These are phyloP conservation scores for Aeminium ludgeri DNA, from an alignment of 495 filamentous ascomycete genomes.

Conservation along the genomic window DNA sequence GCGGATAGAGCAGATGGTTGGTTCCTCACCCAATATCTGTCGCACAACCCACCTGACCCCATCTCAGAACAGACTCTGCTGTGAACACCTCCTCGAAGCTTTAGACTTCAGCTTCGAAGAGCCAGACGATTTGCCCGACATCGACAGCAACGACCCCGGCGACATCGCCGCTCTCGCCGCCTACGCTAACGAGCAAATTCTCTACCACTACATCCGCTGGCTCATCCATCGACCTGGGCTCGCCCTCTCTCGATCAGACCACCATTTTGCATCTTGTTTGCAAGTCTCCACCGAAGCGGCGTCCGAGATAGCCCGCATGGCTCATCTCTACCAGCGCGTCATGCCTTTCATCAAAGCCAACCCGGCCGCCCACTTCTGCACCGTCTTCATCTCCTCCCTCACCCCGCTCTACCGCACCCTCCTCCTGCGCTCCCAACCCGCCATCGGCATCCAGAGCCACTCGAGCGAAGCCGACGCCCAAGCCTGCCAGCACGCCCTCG, in stretches of 20 bases:
- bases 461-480: background rate
- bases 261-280: background rate
- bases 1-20: background rate
- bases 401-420: background rate
- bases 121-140: conserved; percentile 1
- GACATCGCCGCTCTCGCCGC: background rate
- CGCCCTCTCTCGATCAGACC: background rate
- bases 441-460: background rate
- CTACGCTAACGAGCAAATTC: conserved; percentile 2
- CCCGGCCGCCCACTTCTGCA: background rate
- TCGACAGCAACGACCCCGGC: background rate
- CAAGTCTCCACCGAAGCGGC: conserved; percentile 1
- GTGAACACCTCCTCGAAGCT: background rate
- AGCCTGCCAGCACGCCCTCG: background rate
- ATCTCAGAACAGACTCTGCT: background rate
- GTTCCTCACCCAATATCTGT: background rate
- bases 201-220: conserved; percentile 1
- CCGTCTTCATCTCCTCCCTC: background rate
- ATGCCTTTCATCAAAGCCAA: background rate
- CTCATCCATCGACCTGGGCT: background rate
- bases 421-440: background rate
- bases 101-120: background rate
- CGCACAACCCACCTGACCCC: background rate
- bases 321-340: background rate
- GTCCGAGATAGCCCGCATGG: background rate